Conservation (phyloP, 2,329 filamentous ascomycete genomes). For the Fusarium dimerum region DNA sequence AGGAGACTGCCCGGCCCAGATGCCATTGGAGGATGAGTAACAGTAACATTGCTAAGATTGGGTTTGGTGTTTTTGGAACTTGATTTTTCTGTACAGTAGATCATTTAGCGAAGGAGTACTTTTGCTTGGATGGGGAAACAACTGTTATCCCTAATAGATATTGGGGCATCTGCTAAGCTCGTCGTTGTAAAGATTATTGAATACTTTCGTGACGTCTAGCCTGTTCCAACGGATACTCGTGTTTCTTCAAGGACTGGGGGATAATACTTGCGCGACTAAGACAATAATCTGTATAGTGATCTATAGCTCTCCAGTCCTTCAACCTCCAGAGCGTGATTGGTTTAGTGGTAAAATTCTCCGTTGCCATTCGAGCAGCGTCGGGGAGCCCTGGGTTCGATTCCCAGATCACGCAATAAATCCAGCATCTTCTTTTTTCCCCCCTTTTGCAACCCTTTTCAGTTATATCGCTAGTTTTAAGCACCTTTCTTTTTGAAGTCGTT, state of each 20-base stretch:
- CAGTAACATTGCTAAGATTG: conserved; percentile 15
- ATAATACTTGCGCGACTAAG: too few relatives aligned
- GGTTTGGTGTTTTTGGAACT: conserved; percentile 20
- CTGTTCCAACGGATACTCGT: too few relatives aligned
- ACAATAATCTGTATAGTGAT: too few relatives aligned
- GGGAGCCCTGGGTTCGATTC: conserved; percentile 27
- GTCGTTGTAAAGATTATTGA: neutral
- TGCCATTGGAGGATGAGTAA: conserved; percentile 9
- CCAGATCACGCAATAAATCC: conserved; percentile 20
- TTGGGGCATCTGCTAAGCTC: neutral
- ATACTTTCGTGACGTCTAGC: too few relatives aligned
- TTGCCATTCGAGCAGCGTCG: conserved; percentile 21
- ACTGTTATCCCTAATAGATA: conserved; percentile 7
- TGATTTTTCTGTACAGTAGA: conserved; percentile 27
- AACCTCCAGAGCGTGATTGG: conserved; percentile 15
- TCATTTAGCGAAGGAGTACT: conserved; percentile 32
- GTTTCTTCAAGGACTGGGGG: too few relatives aligned
- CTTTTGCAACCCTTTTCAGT: neutral
- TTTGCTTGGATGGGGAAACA: conserved; percentile 25
- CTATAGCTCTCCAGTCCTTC: too few relatives aligned
- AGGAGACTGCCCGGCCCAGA: neutral
- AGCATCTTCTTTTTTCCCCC: neutral
- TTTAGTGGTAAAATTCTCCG: conserved; percentile 28
- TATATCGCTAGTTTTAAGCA: too few relatives aligned
- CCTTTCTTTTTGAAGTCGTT: too few relatives aligned